A percentile compares a stretch with the other conserved stretches of the same genome.
These are phyloP conservation scores for Tolypocladium endophyticum DNA, from an alignment of 2,329 filamentous ascomycete species.

Conservation along the genomic window DNA sequence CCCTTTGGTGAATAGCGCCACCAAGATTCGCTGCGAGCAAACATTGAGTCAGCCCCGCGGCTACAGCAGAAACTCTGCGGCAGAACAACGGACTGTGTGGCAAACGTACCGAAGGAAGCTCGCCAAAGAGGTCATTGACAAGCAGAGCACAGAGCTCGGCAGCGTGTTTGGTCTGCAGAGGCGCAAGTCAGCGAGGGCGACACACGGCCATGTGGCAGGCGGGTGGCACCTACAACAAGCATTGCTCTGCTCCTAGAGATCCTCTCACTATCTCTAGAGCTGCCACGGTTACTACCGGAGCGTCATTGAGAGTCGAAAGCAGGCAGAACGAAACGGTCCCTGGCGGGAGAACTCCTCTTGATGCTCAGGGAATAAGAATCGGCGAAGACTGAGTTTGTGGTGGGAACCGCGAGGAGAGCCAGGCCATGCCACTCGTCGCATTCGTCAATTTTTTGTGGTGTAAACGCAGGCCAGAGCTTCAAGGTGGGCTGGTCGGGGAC, in stretches of 20 bases:
- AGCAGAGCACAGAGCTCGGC: conserved; percentile 85
- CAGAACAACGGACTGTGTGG: conserved; percentile 1
- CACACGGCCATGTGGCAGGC: conserved; percentile 8
- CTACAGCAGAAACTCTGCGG: neutral
- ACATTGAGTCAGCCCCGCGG: conserved; percentile 16
- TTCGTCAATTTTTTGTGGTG: conserved; percentile 9
- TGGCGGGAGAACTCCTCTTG: neutral
- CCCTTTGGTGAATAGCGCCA: conserved; percentile 66
- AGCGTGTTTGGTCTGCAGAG: conserved; percentile 55
- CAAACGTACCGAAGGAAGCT: conserved; percentile 69
- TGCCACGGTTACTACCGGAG: conserved; percentile 57
- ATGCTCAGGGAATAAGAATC: neutral
- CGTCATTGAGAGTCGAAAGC: conserved; percentile 39
- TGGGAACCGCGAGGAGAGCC: conserved; percentile 1
- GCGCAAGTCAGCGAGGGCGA: conserved; percentile 12
- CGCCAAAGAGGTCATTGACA: conserved; percentile 81
- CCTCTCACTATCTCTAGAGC: conserved; percentile 71
- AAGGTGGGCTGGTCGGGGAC: conserved; percentile 7
- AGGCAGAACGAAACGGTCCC: neutral
- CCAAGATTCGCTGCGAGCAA: conserved; percentile 64
- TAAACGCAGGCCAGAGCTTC: conserved; percentile 4
- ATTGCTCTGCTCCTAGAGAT: conserved; percentile 63
- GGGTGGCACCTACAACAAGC: conserved; percentile 35
- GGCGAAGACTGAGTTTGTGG: neutral
- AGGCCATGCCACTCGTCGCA: conserved; percentile 2